Conservation (phyloP, 805 yeast genomes). For the Wickerhamiella hasegawae region DNA sequence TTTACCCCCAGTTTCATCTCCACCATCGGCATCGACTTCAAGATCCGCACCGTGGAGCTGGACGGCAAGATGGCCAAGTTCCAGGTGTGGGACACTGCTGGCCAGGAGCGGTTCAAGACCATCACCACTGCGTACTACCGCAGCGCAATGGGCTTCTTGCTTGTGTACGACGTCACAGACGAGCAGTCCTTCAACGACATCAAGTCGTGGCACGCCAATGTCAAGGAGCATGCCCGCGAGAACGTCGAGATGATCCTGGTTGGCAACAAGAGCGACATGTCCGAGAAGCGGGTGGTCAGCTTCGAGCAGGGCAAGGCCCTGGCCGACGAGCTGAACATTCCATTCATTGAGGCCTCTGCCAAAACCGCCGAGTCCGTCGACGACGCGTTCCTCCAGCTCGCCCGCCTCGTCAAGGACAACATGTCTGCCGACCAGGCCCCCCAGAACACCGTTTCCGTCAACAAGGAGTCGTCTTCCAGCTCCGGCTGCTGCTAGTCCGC, state of each 20-base stretch:
- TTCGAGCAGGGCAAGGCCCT: slow-evolving; percentile 81
- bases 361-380: slow-evolving; percentile 86
- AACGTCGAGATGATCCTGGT: slow-evolving; percentile 89
- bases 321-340: slow-evolving; percentile 74
- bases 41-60: slow-evolving; percentile 47
- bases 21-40: slow-evolving; percentile 95
- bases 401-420: slow-evolving; percentile 71
- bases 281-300: slow-evolving; percentile 70
- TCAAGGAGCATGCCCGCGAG: slow-evolving; percentile 90
- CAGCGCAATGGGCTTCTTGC: slow-evolving; percentile 95
- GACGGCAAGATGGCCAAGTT: slow-evolving; percentile 95
- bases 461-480: slow-evolving; percentile 11
- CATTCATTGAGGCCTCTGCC: slow-evolving; percentile 93
- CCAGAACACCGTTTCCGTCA: slow-evolving; percentile 18
- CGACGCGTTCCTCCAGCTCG: slow-evolving; percentile 78
- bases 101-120: slow-evolving; percentile 96
- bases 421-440: slow-evolving; percentile 30
- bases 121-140: slow-evolving; percentile 96
- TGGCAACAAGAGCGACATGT: slow-evolving; percentile 92
- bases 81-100: slow-evolving; percentile 99
- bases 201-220: slow-evolving; percentile 90
- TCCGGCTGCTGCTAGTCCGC: slow-evolving; percentile 19
- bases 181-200: slow-evolving; percentile 86
- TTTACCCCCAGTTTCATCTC: slow-evolving; percentile 94
- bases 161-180: slow-evolving; percentile 96